Base-by-base conservation (phyloP, 345 rosid genomes). In the Arabis alpina region DNA sequence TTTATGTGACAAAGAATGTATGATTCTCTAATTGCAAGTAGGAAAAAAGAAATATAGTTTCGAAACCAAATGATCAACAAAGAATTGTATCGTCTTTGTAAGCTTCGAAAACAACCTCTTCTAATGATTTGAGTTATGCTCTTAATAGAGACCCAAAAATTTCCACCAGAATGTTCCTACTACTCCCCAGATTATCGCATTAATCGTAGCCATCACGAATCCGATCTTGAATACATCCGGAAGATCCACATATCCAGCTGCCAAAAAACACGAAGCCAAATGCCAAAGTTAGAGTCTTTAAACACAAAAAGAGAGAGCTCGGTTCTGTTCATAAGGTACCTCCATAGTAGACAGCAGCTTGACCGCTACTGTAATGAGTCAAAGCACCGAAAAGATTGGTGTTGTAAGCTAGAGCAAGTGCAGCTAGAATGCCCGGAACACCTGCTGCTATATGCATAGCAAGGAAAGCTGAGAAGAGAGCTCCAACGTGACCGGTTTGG, bases 351-450 rank as follows among this genome's bases (percentile, higher is more conserved):
- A 94, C 97, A 71, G 98, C 98, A 36, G 99, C 97, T 84, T 91
- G 98, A 40, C 99, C 99, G 44, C 99, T 88, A 77, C 98, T 94
- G 73, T 91, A 94, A 79, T 94, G 99, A n/a, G 99, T 92, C 66
- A 88, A 64, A 32, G 99, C 87, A 60, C 98, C 99, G 49, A 92
- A 92, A 37, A 94, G 95, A 84, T 87, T 94, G 54, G 96, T 91
- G 70, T 89, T 91, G 74, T 81, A 91, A 64, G 98, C 98, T 65
- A 94, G 82, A 62, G 93, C 98, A 50, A 94, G 73, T 7, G 96
- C 96, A 37, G 99, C 90, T 47, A 94, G 16, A 10, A 82, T 66
- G 13, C 87, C 89, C 0, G 97, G 98, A 41, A 94, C 99, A 27
- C 95, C 93, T 19, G 98, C 96, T 30, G 89, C 99, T 57, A 89